phyloP scores from a whole-genome alignment of 2,329 filamentous ascomycete species.

The Fusarium sp. region DNA sequence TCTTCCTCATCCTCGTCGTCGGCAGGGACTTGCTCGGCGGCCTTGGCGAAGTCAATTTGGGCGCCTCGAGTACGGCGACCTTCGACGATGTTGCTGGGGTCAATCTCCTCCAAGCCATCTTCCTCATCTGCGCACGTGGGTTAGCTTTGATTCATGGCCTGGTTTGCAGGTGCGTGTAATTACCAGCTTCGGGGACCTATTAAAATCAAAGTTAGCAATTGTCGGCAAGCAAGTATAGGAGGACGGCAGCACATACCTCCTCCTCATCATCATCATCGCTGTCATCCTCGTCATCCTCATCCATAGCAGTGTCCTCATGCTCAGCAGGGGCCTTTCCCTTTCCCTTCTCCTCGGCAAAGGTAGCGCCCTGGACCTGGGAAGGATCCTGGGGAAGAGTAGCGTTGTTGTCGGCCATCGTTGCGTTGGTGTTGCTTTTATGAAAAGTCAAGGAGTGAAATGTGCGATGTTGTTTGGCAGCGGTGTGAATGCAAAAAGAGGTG shows the following conservation, averaged over 20 bases:
- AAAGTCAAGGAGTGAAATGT: background rate
- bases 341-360: slow-evolving; percentile 73
- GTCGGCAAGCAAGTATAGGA: background rate
- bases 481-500: slow-evolving; percentile 1
- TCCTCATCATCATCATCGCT: slow-evolving; percentile 46
- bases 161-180: slow-evolving; percentile 16
- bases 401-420: slow-evolving; percentile 61
- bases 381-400: slow-evolving; percentile 58
- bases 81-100: slow-evolving; percentile 84
- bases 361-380: slow-evolving; percentile 49
- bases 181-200: slow-evolving; percentile 45
- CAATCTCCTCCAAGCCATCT: slow-evolving; percentile 91
- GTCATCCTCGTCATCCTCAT: slow-evolving; percentile 73
- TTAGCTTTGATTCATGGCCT: slow-evolving; percentile 39
- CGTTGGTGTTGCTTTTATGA: background rate
- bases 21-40: slow-evolving; percentile 78
- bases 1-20: slow-evolving; percentile 86
- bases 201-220: slow-evolving; percentile 36
- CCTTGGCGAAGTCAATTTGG: slow-evolving; percentile 92
- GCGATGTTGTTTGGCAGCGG: slow-evolving; percentile 8
- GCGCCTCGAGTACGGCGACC: slow-evolving; percentile 88
- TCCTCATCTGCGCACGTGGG: slow-evolving; percentile 65
- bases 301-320: slow-evolving; percentile 72
- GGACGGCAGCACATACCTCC: slow-evolving; percentile 38
- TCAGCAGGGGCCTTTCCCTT: slow-evolving; percentile 80